Percentiles rank a stretch among this genome's conserved stretches.
These are phyloP conservation scores for Chalaropsis ovoidea DNA, from an alignment of 2,329 filamentous ascomycete species.

Conservation along the genomic window DNA sequence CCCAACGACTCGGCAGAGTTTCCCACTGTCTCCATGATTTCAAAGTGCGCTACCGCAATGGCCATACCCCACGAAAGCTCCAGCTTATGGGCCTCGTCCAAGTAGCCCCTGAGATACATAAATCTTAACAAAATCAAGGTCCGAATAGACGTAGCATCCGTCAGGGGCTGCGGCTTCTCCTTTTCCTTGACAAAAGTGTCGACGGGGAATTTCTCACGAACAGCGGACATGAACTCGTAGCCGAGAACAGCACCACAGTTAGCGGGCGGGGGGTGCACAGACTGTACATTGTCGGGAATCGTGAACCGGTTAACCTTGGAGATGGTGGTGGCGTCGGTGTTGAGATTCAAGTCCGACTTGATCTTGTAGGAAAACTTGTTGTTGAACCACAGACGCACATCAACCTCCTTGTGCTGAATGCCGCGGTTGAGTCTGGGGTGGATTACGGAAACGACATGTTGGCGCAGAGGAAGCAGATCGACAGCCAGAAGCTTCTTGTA, in stretches of 20 bases:
- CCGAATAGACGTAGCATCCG: conserved; percentile 54
- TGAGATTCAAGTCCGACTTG: conserved; percentile 21
- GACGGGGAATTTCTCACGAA: conserved; percentile 57
- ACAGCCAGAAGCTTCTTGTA: conserved; percentile 71
- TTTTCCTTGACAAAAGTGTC: conserved; percentile 55
- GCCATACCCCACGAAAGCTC: conserved; percentile 78
- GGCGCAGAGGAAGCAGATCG: conserved; percentile 63
- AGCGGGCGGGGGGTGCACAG: conserved; percentile 14
- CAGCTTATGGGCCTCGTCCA: conserved; percentile 60
- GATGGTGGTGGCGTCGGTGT: conserved; percentile 40
- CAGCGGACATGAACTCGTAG: conserved; percentile 57
- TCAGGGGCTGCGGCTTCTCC: conserved; percentile 50
- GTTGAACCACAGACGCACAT: conserved; percentile 76
- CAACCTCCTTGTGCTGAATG: conserved; percentile 69
- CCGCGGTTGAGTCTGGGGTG: conserved; percentile 72
- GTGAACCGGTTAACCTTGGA: conserved; percentile 46
- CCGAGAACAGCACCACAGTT: conserved; percentile 38
- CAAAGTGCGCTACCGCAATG: conserved; percentile 57
- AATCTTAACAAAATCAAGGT: conserved; percentile 78
- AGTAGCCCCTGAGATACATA: conserved; percentile 77
- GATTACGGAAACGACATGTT: conserved; percentile 66
- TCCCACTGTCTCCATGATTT: conserved; percentile 46
- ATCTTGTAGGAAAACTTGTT: conserved; percentile 57
- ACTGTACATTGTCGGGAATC: conserved; percentile 29
- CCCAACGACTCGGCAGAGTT: conserved; percentile 37